Evolutionary conservation across 2,329 filamentous ascomycete genomes (phyloP).

Genomic region (Cadophora gregata): DNA sequence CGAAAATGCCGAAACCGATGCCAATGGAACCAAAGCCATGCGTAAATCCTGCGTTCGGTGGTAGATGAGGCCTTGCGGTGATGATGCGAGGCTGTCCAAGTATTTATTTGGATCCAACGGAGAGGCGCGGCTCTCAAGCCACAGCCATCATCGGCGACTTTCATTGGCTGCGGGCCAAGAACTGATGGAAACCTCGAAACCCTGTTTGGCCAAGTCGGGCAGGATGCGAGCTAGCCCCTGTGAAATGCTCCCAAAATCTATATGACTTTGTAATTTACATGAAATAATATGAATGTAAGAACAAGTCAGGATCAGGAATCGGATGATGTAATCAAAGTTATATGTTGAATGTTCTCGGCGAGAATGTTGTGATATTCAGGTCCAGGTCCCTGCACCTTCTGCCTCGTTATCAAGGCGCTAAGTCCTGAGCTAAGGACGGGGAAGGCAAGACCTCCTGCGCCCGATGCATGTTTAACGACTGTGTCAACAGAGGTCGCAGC

Average conservation of each 20-base stretch:
- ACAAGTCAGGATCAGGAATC: background rate
- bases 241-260: too few species aligned
- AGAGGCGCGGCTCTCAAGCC: slow-evolving; percentile 18
- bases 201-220: slow-evolving; percentile 13
- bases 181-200: background rate
- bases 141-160: slow-evolving; percentile 16
- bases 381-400: background rate
- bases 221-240: slow-evolving; percentile 1
- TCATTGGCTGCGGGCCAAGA: slow-evolving; percentile 14
- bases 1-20: background rate
- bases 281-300: background rate
- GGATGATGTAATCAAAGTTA: background rate
- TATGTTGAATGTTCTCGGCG: background rate
- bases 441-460: background rate
- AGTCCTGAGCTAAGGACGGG: background rate
- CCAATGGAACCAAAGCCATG: background rate
- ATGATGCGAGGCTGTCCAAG: background rate
- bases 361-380: background rate
- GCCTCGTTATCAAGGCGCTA: slow-evolving; percentile 9
- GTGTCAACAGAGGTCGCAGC: background rate
- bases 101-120: background rate
- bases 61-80: background rate
- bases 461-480: slow-evolving; percentile 5
- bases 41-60: slow-evolving; percentile 8
- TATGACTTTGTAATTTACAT: background rate